Evolutionary conservation across 202 grass and related monocot species (phyloP).

Genomic region (Alloteropsis angusta): DNA sequence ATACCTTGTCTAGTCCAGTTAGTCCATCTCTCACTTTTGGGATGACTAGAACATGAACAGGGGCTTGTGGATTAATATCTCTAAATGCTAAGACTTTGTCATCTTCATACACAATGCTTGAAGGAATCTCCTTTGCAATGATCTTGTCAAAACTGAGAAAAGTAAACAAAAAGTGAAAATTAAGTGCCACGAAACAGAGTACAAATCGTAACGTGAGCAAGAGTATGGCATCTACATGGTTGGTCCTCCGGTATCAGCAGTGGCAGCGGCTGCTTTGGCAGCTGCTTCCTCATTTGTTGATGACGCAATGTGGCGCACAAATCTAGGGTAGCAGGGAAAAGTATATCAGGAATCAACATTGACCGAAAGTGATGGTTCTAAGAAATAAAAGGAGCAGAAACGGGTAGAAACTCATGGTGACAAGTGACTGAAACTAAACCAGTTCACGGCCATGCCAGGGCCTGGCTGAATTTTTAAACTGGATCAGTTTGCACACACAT

Average conservation of each 20-base stretch:
- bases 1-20: slow-evolving; percentile 82
- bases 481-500: background rate
- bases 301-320: slow-evolving; percentile 50
- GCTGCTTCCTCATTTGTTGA: slow-evolving; percentile 76
- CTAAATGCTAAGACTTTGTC: slow-evolving; percentile 88
- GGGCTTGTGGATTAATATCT: slow-evolving; percentile 84
- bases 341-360: background rate
- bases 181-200: background rate
- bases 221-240: slow-evolving; percentile 46
- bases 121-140: slow-evolving; percentile 81
- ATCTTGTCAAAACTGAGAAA: slow-evolving; percentile 87
- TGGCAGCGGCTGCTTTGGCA: slow-evolving; percentile 40
- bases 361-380: background rate
- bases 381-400: background rate
- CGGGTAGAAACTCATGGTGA: background rate
- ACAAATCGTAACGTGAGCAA: background rate
- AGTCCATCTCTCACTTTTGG: slow-evolving; percentile 73
- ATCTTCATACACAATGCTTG: slow-evolving; percentile 71
- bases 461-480: background rate
- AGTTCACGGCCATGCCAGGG: background rate
- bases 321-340: slow-evolving; percentile 21
- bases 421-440: background rate
- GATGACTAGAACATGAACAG: slow-evolving; percentile 78
- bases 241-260: slow-evolving; percentile 48
- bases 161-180: background rate